Evolutionary conservation across 208 protist species (phyloP).

Genomic region (Angomonas desouzai): DNA sequence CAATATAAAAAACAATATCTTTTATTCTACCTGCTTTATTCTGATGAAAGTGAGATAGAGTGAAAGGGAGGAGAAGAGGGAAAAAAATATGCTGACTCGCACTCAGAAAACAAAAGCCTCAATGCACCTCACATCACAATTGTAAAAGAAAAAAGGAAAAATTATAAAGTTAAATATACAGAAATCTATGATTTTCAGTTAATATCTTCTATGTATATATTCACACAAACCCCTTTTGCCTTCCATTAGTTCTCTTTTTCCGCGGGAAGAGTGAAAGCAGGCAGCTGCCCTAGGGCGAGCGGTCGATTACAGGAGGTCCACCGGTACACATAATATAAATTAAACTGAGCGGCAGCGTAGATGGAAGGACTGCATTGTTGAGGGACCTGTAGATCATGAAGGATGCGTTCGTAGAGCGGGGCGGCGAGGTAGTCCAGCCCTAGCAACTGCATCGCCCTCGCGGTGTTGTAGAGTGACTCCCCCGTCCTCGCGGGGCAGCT

Average conservation of each 20-base stretch:
- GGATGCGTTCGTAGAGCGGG: conserved; percentile 80
- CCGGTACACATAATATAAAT: conserved; percentile 78
- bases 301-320: conserved; percentile 57
- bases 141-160: too few relatives aligned
- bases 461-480: conserved; percentile 86
- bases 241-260: background rate
- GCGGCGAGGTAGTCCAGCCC: conserved; percentile 55
- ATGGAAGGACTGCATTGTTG: conserved; percentile 58
- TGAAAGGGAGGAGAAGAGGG: conserved; percentile 9
- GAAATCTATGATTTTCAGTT: too few relatives aligned
- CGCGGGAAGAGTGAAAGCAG: conserved; percentile 11
- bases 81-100: too few relatives aligned
- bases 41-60: background rate
- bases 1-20: background rate
- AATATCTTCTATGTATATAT: too few relatives aligned
- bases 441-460: conserved; percentile 73
- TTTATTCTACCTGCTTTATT: background rate
- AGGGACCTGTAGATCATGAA: conserved; percentile 51
- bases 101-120: too few relatives aligned
- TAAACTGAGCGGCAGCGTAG: conserved; percentile 63
- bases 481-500: conserved; percentile 38
- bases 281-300: conserved; percentile 55
- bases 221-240: background rate
- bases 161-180: too few relatives aligned
- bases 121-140: too few relatives aligned